Percentiles rank a stretch among this genome's conserved stretches.
These are phyloP conservation scores for Cucumis hystrix DNA, from an alignment of 306 rosid genomes.

Conservation along the genomic window DNA sequence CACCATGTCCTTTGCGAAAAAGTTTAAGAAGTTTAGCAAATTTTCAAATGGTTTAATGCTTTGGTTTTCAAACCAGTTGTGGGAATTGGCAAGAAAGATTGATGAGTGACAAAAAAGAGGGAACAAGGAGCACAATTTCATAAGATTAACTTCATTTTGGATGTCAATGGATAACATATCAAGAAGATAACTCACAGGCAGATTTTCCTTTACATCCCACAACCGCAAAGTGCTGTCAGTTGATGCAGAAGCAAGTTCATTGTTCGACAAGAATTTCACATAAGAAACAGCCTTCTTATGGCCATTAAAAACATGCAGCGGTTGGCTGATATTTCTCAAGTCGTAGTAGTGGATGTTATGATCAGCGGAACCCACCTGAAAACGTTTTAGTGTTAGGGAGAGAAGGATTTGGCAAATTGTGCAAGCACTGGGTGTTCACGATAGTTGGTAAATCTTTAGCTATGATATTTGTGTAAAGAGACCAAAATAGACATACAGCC, in stretches of 20 bases:
- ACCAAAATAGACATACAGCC: constrained; percentile 21
- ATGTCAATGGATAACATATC: background rate
- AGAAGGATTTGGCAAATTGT: background rate
- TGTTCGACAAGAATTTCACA: constrained; percentile 70
- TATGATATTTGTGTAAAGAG: background rate
- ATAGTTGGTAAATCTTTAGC: background rate
- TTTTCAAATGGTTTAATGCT: too few species aligned
- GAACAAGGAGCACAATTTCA: background rate
- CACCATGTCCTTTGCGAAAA: too few species aligned
- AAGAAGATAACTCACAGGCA: constrained; percentile 46
- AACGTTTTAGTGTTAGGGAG: background rate
- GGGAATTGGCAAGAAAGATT: background rate
- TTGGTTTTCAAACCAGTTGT: too few species aligned
- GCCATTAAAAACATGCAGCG: constrained; percentile 68
- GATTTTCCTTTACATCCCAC: constrained; percentile 39
- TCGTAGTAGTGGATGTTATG: constrained; percentile 84
- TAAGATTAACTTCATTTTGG: background rate
- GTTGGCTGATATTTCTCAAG: constrained; percentile 67
- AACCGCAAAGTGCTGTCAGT: constrained; percentile 79
- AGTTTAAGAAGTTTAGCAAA: too few species aligned
- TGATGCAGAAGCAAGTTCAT: constrained; percentile 88
- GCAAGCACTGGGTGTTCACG: background rate
- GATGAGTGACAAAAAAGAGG: background rate
- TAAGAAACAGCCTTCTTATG: constrained; percentile 78
- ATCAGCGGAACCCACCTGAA: constrained; percentile 82